Percentiles rank a stretch among this genome's conserved stretches.
phyloP scores from a whole-genome alignment of 78 protist species.

The Diacronema lutheri region DNA sequence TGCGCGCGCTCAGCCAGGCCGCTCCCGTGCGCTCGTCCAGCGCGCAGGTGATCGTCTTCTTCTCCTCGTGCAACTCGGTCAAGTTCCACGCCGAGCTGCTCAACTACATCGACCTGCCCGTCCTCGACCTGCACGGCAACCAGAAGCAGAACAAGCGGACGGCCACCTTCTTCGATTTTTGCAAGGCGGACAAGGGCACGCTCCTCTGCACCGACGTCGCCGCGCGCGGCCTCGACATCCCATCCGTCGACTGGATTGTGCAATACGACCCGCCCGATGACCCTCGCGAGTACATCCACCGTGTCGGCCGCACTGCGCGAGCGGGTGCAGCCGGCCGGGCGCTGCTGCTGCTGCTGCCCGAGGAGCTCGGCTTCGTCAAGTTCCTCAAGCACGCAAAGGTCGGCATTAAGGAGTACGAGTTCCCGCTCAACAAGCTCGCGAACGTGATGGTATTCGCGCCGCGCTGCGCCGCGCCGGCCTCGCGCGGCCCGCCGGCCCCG shows the following conservation, averaged over 20 bases:
- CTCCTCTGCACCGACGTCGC: conserved; percentile 98
- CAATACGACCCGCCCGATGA: conserved; percentile 99
- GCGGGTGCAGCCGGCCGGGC: conserved; percentile 80
- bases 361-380: conserved; percentile 91
- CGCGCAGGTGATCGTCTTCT: conserved; percentile 34
- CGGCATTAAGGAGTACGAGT: conserved; percentile 90
- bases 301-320: conserved; percentile 99
- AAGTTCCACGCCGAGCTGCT: conserved; percentile 96
- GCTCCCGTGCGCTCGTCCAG: too few species aligned
- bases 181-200: conserved; percentile 86
- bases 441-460: conserved; percentile 73
- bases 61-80: conserved; percentile 65
- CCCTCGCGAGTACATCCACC: conserved; percentile 88
- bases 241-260: conserved; percentile 90
- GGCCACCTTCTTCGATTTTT: conserved; percentile 95
- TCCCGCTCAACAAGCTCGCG: conserved; percentile 87
- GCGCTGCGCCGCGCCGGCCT: background rate
- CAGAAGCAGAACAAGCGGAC: conserved; percentile 96
- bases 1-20: background rate
- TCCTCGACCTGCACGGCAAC: conserved; percentile 87
- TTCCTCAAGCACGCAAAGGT: conserved; percentile 72
- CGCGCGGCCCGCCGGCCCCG: too few species aligned
- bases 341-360: conserved; percentile 92
- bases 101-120: conserved; percentile 97
- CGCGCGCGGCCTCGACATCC: conserved; percentile 99